Percentiles rank a stretch among this genome's conserved stretches.
These are phyloP conservation scores for Lyophyllum atratum DNA, from an alignment of 768 basidiomycete genomes.

Conservation along the genomic window DNA sequence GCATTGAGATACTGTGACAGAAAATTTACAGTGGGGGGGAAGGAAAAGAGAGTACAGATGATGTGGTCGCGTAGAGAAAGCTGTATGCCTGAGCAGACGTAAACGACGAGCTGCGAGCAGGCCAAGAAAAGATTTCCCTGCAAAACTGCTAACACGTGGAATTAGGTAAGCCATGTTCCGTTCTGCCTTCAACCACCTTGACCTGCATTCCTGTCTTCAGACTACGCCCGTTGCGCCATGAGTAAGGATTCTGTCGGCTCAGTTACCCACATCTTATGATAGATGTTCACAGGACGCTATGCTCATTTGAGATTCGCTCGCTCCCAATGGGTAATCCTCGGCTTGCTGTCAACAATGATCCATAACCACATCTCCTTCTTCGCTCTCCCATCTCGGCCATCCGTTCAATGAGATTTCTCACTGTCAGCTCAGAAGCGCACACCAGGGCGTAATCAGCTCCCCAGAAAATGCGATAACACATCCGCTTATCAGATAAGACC, in stretches of 20 bases:
- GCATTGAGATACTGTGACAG: constrained; percentile 16
- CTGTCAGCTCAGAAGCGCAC: background rate
- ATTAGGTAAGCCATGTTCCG: constrained; percentile 32
- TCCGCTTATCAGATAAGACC: background rate
- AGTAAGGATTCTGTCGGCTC: no score
- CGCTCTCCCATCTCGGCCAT: constrained; percentile 52
- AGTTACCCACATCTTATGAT: no score
- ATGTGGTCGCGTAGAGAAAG: background rate
- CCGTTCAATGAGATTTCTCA: background rate
- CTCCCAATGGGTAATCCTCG: no score
- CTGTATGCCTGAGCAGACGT: background rate
- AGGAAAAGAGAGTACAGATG: background rate
- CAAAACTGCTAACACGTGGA: constrained; percentile 41
- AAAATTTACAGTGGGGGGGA: background rate
- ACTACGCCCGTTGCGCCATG: no score
- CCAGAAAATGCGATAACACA: background rate
- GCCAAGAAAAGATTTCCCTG: constrained; percentile 36
- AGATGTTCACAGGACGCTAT: no score
- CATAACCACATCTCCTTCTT: no score
- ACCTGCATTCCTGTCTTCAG: background rate
- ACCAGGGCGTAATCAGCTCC: no score
- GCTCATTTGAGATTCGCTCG: no score
- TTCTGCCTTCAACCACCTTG: no score
- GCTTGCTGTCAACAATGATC: no score
- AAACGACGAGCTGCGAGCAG: constrained; percentile 6